Conservation (phyloP, 2,329 filamentous ascomycete genomes). For the Penicillium rolfsii region DNA sequence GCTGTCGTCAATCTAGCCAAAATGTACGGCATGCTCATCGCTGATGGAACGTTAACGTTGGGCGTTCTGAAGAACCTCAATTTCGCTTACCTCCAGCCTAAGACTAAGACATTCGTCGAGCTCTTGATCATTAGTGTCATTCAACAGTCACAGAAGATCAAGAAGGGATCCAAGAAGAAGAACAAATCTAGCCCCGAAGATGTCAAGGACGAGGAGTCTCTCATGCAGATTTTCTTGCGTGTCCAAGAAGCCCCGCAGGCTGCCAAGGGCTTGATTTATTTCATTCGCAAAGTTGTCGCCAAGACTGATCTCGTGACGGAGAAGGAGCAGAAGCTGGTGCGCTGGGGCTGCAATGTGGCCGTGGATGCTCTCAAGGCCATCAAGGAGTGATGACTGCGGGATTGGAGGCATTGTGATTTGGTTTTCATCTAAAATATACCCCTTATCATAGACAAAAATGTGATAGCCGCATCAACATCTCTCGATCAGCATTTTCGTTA, state of each 20-base stretch:
- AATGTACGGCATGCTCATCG: constrained; percentile 66
- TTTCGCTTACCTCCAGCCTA: constrained; percentile 74
- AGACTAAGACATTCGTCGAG: constrained; percentile 78
- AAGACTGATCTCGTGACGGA: constrained; percentile 63
- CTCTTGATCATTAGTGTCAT: constrained; percentile 77
- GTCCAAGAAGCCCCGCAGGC: constrained; percentile 68
- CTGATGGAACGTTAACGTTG: constrained; percentile 62
- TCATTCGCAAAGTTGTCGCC: constrained; percentile 73
- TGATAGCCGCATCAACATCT: constrained; percentile 13
- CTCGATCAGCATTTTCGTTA: neutral
- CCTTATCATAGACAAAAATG: constrained; percentile 15
- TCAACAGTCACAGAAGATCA: constrained; percentile 62
- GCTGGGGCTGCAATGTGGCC: constrained; percentile 49
- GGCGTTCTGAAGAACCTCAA: constrained; percentile 67
- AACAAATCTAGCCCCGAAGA: constrained; percentile 27
- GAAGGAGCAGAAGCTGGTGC: constrained; percentile 56
- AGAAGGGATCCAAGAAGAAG: constrained; percentile 29
- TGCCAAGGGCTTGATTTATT: constrained; percentile 74
- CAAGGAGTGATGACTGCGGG: constrained; percentile 24
- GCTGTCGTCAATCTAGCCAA: constrained; percentile 70
- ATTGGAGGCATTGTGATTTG: constrained; percentile 7
- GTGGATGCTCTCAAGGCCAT: constrained; percentile 47
- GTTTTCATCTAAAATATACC: constrained; percentile 24
- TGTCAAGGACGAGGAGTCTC: constrained; percentile 57
- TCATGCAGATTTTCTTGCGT: constrained; percentile 69